Evolutionary conservation across 2,329 filamentous ascomycete species (phyloP).

Genomic region (Ophiosphaerella narmari): DNA sequence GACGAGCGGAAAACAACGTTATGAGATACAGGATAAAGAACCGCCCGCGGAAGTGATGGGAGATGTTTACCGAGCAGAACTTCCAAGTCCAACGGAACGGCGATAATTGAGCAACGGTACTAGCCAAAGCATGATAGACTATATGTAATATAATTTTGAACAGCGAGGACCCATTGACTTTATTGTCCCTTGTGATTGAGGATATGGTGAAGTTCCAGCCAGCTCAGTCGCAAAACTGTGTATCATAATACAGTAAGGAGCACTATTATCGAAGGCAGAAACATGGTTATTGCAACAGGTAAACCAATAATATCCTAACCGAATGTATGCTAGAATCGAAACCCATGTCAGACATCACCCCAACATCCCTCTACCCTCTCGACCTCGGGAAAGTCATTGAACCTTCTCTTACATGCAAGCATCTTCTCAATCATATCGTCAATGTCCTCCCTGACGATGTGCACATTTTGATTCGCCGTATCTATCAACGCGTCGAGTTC

Average conservation of each 20-base stretch:
- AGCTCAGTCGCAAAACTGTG: no score
- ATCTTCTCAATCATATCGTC: slow-evolving; percentile 19
- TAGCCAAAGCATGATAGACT: no score
- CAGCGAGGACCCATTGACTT: no score
- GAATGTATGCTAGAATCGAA: not conserved
- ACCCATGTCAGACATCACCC: slow-evolving; percentile 1
- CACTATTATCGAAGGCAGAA: no score
- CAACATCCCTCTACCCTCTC: slow-evolving; percentile 1
- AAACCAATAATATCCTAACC: no score
- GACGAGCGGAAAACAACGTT: not conserved
- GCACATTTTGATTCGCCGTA: slow-evolving; percentile 22
- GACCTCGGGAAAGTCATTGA: not conserved
- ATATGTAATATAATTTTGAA: no score
- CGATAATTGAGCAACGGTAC: no score
- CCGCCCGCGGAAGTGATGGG: not conserved
- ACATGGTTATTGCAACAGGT: no score
- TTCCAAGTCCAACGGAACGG: not conserved
- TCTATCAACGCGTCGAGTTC: slow-evolving; percentile 16
- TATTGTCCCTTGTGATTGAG: no score
- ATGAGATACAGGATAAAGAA: not conserved
- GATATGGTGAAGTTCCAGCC: no score
- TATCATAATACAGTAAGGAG: no score
- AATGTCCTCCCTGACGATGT: slow-evolving; percentile 22
- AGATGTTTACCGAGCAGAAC: not conserved
- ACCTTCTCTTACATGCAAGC: slow-evolving; percentile 3